phyloP scores from a whole-genome alignment of 306 rosid genomes.

The Prunus mongolica region DNA sequence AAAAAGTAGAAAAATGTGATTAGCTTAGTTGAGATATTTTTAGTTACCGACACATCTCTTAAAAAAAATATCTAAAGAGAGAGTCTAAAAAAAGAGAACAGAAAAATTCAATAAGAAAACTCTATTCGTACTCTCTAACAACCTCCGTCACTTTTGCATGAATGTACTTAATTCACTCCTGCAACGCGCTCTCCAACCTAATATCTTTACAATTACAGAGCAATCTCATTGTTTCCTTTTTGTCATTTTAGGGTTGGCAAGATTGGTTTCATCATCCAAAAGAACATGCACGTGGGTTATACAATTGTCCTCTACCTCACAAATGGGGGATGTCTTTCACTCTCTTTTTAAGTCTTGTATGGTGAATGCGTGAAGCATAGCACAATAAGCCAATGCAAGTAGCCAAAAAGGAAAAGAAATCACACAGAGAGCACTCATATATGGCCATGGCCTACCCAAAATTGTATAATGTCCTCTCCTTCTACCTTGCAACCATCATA shows the following conservation, averaged over 20 bases:
- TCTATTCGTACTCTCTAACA: neutral
- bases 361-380: constrained; percentile 7
- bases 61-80: neutral
- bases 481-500: constrained; percentile 9
- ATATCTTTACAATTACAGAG: neutral
- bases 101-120: neutral
- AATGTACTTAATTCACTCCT: neutral
- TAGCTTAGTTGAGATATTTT: neutral
- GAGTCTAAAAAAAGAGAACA: neutral
- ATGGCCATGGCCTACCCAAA: constrained; percentile 12
- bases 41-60: neutral
- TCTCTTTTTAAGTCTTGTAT: neutral
- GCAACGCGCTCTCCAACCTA: neutral
- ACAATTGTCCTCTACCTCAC: constrained; percentile 3
- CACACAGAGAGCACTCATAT: neutral
- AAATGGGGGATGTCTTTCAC: neutral
- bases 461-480: constrained; percentile 5
- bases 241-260: constrained; percentile 3
- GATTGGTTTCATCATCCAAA: neutral
- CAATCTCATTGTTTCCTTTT: neutral
- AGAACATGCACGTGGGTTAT: neutral
- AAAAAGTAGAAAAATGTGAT: neutral
- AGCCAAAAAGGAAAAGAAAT: neutral
- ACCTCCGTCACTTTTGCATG: neutral
- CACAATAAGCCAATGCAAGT: neutral